phyloP scores from a whole-genome alignment of 1,139 yeast genomes.

The Blastobotrys illinoisensis region DNA sequence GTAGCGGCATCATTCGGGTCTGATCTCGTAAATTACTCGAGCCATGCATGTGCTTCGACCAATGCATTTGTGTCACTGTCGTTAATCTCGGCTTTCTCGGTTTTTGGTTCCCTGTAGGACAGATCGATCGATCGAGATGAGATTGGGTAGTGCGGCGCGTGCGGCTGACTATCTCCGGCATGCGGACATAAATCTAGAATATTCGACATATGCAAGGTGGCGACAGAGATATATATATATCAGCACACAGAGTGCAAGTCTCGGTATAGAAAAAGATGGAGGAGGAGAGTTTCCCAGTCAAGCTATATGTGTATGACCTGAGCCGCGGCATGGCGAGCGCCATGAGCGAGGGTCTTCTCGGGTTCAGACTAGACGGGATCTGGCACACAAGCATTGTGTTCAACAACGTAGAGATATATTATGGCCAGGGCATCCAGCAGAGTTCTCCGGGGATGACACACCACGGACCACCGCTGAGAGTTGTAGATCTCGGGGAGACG shows the following conservation, averaged over 20 bases:
- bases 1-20: no score
- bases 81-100: no score
- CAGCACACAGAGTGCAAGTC: slow-evolving; percentile 6
- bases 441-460: slow-evolving; percentile 50
- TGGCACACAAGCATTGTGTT: slow-evolving; percentile 65
- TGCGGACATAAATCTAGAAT: not conserved
- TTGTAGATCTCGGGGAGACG: slow-evolving; percentile 52
- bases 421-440: slow-evolving; percentile 54
- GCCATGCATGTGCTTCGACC: no score
- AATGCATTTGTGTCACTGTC: no score
- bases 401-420: slow-evolving; percentile 50
- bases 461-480: slow-evolving; percentile 53
- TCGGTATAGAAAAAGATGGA: slow-evolving; percentile 10
- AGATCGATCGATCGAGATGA: no score
- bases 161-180: not conserved
- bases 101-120: no score
- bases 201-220: not conserved
- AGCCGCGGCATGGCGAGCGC: slow-evolving; percentile 43
- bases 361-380: slow-evolving; percentile 46
- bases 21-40: no score
- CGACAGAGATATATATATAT: not conserved
- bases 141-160: not conserved
- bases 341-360: slow-evolving; percentile 29
- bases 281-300: slow-evolving; percentile 33
- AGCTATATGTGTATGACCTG: slow-evolving; percentile 61